These are phyloP conservation scores for Takakia lepidozioides DNA, from an alignment of 225 moss, liverwort and hornwort species.

Conservation along the genomic window DNA sequence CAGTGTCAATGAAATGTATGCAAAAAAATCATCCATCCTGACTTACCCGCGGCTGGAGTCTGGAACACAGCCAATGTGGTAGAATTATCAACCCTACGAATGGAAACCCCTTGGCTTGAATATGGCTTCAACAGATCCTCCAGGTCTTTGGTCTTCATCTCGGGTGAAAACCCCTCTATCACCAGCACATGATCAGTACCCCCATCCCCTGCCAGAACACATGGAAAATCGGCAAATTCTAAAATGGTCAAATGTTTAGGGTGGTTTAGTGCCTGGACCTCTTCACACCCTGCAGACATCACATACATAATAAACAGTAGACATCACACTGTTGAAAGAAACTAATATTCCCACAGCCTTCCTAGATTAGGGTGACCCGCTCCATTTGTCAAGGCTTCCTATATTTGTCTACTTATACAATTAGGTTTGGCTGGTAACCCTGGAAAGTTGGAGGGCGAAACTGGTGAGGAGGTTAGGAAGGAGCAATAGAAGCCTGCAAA, in stretches of 20 bases:
- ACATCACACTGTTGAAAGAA: too few relatives aligned
- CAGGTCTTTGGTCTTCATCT: slow-evolving; percentile 61
- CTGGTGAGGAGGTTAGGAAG: too few relatives aligned
- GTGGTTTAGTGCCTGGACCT: background rate
- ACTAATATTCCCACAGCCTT: too few relatives aligned
- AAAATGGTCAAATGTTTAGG: background rate
- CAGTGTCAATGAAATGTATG: too few relatives aligned
- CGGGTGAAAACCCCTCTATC: slow-evolving; percentile 60
- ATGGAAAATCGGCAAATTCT: background rate
- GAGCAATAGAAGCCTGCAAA: too few relatives aligned
- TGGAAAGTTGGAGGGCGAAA: too few relatives aligned
- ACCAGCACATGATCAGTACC: slow-evolving; percentile 78
- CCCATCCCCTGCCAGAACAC: slow-evolving; percentile 41
- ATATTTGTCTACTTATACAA: too few relatives aligned
- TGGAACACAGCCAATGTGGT: slow-evolving; percentile 73
- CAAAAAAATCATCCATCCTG: too few relatives aligned
- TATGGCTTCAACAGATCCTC: slow-evolving; percentile 72
- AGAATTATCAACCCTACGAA: slow-evolving; percentile 76
- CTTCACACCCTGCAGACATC: background rate
- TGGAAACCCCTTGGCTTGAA: slow-evolving; percentile 44
- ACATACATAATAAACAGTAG: background rate
- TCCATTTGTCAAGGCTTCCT: too few relatives aligned
- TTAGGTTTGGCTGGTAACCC: too few relatives aligned
- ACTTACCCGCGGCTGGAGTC: slow-evolving; percentile 73
- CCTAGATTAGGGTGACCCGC: too few relatives aligned